phyloP scores from a whole-genome alignment of 208 protist species.

The Leishmania major region DNA sequence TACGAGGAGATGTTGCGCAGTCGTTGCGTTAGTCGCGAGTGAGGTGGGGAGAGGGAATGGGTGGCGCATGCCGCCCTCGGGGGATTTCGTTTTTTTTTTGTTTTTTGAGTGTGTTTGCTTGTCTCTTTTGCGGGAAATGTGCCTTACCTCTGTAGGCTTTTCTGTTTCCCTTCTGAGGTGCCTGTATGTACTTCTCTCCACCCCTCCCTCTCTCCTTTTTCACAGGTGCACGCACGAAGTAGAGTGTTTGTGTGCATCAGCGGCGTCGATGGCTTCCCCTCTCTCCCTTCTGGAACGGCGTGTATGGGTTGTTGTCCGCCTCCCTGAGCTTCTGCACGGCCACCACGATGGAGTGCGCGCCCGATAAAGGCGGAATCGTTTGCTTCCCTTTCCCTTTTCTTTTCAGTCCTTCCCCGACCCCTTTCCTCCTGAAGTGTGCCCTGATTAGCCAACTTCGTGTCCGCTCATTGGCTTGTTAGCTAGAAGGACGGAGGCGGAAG shows the following conservation, averaged over 20 bases:
- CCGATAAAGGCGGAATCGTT: background rate
- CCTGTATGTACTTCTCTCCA: background rate
- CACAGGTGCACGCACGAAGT: background rate
- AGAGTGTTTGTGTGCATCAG: background rate
- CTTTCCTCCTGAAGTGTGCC: background rate
- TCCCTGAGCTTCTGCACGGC: background rate
- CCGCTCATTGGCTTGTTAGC: background rate
- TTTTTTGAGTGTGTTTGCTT: background rate
- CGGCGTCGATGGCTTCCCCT: background rate
- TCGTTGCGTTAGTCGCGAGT: background rate
- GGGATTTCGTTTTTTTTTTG: background rate
- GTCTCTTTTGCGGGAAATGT: background rate
- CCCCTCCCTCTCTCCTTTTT: background rate
- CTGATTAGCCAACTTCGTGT: background rate
- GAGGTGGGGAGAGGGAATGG: background rate
- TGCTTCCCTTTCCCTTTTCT: slow-evolving; percentile 25
- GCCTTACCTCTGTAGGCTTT: background rate
- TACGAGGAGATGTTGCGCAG: slow-evolving; percentile 42
- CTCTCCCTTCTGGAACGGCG: background rate
- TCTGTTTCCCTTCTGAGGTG: background rate
- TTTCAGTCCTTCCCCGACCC: background rate
- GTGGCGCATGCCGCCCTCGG: no score
- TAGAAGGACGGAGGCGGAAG: background rate
- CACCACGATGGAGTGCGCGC: background rate
- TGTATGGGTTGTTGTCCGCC: background rate